Evolutionary conservation across 768 basidiomycete genomes (phyloP).

Genomic region (Hebeloma cylindrosporum): DNA sequence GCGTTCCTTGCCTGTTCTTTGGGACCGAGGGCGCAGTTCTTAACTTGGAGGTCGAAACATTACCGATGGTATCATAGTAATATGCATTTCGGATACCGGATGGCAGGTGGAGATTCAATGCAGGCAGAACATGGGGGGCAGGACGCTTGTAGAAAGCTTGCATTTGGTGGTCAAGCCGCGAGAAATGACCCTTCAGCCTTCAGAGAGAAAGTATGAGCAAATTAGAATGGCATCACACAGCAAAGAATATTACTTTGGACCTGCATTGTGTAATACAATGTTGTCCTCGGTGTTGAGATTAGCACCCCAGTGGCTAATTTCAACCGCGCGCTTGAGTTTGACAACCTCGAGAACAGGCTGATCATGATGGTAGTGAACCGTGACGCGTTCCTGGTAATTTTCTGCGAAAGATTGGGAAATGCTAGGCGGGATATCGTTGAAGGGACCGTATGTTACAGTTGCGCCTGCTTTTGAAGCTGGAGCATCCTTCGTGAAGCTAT

Average conservation of each 20-base stretch:
- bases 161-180: constrained; percentile 83
- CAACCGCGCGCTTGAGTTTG: constrained; percentile 71
- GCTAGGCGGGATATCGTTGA: constrained; percentile 69
- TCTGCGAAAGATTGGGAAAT: constrained; percentile 54
- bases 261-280: constrained; percentile 82
- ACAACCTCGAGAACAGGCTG: constrained; percentile 77
- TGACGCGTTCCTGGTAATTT: constrained; percentile 61
- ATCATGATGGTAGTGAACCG: constrained; percentile 81
- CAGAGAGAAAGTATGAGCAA: constrained; percentile 9
- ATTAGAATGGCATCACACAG: neutral
- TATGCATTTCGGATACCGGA: constrained; percentile 80
- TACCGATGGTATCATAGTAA: constrained; percentile 91
- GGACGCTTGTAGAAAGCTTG: constrained; percentile 68
- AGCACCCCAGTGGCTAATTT: constrained; percentile 96
- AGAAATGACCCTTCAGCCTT: constrained; percentile 95
- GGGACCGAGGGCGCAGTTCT: constrained; percentile 65
- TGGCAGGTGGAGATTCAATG: constrained; percentile 78
- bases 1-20: constrained; percentile 50
- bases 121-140: constrained; percentile 69
- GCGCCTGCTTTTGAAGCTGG: constrained; percentile 72
- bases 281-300: constrained; percentile 94
- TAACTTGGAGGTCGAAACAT: constrained; percentile 92
- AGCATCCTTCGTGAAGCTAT: constrained; percentile 58
- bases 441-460: constrained; percentile 88
- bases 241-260: constrained; percentile 68